phyloP scores from a whole-genome alignment of 305 asterid species.

The Lippia alba region DNA sequence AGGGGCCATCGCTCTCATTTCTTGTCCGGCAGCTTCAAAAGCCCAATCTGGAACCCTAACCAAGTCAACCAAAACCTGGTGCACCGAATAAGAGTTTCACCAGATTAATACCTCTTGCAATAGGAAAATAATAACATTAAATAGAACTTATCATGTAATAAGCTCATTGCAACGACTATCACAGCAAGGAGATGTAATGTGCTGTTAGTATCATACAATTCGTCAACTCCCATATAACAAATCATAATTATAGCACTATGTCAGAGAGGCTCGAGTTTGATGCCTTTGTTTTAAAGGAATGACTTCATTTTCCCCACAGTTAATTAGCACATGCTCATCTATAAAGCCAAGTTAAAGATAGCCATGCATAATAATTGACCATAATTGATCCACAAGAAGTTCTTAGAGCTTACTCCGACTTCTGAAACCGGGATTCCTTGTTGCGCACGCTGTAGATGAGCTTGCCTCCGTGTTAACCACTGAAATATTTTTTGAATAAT shows the following conservation, averaged over 20 bases:
- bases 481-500: slow-evolving; percentile 33
- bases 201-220: no score
- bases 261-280: background rate
- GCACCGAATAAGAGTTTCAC: slow-evolving; percentile 26
- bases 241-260: background rate
- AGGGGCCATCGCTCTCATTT: slow-evolving; percentile 78
- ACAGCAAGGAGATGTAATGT: background rate
- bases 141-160: background rate
- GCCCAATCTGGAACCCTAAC: slow-evolving; percentile 86
- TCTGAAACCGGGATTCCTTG: slow-evolving; percentile 83
- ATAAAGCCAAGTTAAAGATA: background rate
- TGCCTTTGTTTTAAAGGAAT: background rate
- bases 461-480: slow-evolving; percentile 92
- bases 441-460: slow-evolving; percentile 82
- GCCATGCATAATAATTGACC: background rate
- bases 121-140: background rate
- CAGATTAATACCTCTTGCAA: background rate
- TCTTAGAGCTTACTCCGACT: slow-evolving; percentile 63
- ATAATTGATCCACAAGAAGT: slow-evolving; percentile 14
- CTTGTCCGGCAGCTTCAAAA: slow-evolving; percentile 80
- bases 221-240: background rate
- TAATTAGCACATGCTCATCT: no score
- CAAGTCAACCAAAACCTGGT: slow-evolving; percentile 76
- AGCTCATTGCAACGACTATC: background rate
- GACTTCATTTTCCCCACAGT: background rate